These are phyloP conservation scores for Aegilops umbellulata DNA, from an alignment of 176 grass and related monocot species.

Conservation along the genomic window DNA sequence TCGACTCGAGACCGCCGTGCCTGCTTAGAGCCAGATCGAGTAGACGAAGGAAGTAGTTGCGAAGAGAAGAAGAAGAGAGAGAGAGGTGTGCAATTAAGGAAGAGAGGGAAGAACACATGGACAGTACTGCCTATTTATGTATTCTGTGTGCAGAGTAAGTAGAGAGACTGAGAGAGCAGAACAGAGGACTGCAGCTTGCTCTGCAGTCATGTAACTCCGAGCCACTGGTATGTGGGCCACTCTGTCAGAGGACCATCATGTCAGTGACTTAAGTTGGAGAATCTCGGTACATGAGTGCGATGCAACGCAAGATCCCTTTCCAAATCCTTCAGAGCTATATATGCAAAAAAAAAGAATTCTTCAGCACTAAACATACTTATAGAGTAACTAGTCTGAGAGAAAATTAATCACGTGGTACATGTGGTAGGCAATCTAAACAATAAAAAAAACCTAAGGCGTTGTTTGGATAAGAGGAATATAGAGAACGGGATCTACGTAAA, in stretches of 20 bases:
- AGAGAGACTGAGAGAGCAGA: background rate
- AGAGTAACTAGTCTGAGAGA: too few species aligned
- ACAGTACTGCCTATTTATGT: conserved; percentile 11
- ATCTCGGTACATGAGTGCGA: background rate
- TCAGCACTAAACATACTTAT: too few species aligned
- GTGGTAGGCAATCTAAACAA: too few species aligned
- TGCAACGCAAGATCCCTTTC: background rate
- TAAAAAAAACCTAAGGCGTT: too few species aligned
- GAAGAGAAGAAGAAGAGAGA: background rate
- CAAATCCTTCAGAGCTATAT: background rate
- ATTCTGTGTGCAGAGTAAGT: background rate
- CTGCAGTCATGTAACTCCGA: too few species aligned
- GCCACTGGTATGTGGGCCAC: too few species aligned
- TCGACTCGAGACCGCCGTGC: background rate
- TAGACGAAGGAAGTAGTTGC: conserved; percentile 8
- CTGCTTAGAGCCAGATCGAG: background rate
- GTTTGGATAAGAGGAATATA: too few species aligned
- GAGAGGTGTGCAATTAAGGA: conserved; percentile 30
- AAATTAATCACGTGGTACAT: background rate
- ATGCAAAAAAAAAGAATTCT: too few species aligned
- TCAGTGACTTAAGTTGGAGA: too few species aligned
- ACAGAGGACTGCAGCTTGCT: background rate
- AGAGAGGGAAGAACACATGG: conserved; percentile 2
- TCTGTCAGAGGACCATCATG: too few species aligned
- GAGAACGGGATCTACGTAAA: too few species aligned